Evolutionary conservation across 2,329 filamentous ascomycete genomes (phyloP).

Genomic region (Cyphellophora attinorum): DNA sequence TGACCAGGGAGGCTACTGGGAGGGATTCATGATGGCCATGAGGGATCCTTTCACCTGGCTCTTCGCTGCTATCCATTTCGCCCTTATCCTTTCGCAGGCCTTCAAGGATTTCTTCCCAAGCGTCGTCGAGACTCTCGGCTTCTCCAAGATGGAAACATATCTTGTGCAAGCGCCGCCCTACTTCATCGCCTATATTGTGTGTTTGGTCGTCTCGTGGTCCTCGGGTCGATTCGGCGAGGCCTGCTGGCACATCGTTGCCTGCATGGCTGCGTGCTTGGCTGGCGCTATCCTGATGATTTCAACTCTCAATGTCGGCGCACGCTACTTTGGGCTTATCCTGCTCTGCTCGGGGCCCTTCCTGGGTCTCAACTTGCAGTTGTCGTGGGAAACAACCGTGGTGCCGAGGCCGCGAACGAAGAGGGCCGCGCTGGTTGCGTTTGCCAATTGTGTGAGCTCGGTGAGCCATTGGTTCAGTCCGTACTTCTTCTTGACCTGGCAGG

Average conservation of each 20-base stretch:
- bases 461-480: slow-evolving; percentile 2
- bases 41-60: slow-evolving; percentile 55
- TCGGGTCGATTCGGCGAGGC: slow-evolving; percentile 46
- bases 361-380: slow-evolving; percentile 1
- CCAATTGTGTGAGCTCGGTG: slow-evolving; percentile 1
- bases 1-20: slow-evolving; percentile 39
- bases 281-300: slow-evolving; percentile 1
- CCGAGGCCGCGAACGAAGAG: slow-evolving; percentile 1
- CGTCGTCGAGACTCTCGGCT: slow-evolving; percentile 2
- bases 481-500: not conserved
- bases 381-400: slow-evolving; percentile 1
- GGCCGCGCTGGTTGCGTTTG: slow-evolving; percentile 1
- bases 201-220: slow-evolving; percentile 46
- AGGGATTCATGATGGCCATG: slow-evolving; percentile 49
- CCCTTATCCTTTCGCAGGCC: slow-evolving; percentile 49
- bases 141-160: slow-evolving; percentile 3
- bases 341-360: slow-evolving; percentile 2
- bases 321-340: slow-evolving; percentile 1
- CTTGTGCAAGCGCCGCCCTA: slow-evolving; percentile 31
- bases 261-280: slow-evolving; percentile 37
- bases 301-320: slow-evolving; percentile 1
- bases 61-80: slow-evolving; percentile 53
- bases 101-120: slow-evolving; percentile 48
- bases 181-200: slow-evolving; percentile 50
- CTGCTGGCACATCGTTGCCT: slow-evolving; percentile 50